Percentiles rank a stretch among this genome's conserved stretches.
These are phyloP conservation scores for Yamadazyma akitaensis DNA, from an alignment of 805 yeast genomes.

Conservation along the genomic window DNA sequence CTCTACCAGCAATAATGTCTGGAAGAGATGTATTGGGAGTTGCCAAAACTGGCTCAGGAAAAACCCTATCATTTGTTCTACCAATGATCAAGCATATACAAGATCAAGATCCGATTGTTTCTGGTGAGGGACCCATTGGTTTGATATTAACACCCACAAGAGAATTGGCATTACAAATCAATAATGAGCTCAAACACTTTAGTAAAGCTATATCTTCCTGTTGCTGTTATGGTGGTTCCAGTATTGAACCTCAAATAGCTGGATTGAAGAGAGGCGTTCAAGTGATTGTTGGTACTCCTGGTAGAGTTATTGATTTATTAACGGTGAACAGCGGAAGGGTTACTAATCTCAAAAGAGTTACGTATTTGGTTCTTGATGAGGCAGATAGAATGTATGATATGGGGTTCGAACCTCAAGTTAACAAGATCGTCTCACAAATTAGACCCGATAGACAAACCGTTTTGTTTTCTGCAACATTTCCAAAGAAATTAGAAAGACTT, in stretches of 20 bases:
- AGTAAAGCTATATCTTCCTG: slow-evolving; percentile 52
- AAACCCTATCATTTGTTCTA: slow-evolving; percentile 81
- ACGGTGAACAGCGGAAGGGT: slow-evolving; percentile 81
- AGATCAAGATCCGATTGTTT: slow-evolving; percentile 56
- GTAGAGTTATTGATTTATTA: slow-evolving; percentile 83
- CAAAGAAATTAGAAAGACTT: slow-evolving; percentile 68
- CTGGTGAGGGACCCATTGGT: slow-evolving; percentile 70
- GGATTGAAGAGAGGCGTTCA: slow-evolving; percentile 75
- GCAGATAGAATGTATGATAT: slow-evolving; percentile 96
- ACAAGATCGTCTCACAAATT: slow-evolving; percentile 68
- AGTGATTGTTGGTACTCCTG: slow-evolving; percentile 90
- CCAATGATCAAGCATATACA: slow-evolving; percentile 83
- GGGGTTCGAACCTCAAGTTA: slow-evolving; percentile 96
- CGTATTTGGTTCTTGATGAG: slow-evolving; percentile 89
- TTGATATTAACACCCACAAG: slow-evolving; percentile 86
- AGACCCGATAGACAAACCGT: slow-evolving; percentile 89
- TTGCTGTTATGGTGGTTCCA: slow-evolving; percentile 91
- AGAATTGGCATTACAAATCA: slow-evolving; percentile 84
- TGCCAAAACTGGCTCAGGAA: slow-evolving; percentile 96
- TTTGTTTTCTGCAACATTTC: slow-evolving; percentile 92
- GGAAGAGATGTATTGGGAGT: slow-evolving; percentile 91
- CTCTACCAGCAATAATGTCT: slow-evolving; percentile 84
- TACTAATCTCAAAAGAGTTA: slow-evolving; percentile 60
- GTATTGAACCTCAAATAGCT: slow-evolving; percentile 77
- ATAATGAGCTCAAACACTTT: slow-evolving; percentile 61